These are phyloP conservation scores for Aspergillus intermedius DNA, from an alignment of 2,329 filamentous ascomycete genomes.

Conservation along the genomic window DNA sequence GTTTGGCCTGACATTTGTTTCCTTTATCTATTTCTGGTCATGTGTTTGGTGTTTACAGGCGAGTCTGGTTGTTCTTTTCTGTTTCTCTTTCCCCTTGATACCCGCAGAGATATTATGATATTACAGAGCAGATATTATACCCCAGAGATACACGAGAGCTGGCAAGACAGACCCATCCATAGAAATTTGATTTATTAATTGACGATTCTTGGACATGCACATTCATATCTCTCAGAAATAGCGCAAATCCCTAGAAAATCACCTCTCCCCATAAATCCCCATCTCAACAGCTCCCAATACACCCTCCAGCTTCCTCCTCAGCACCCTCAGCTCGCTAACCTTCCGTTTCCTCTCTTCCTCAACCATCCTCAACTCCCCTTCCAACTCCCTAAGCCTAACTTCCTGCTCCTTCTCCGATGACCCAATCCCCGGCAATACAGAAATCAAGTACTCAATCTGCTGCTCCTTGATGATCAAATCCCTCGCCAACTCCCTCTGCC, in stretches of 20 bases:
- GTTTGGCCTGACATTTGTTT: constrained; percentile 2
- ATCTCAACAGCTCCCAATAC: constrained; percentile 37
- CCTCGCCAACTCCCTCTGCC: constrained; percentile 43
- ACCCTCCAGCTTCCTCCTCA: constrained; percentile 36
- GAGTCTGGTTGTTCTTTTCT: not conserved
- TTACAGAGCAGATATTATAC: too few relatives aligned
- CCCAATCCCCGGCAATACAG: constrained; percentile 41
- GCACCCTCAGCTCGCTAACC: constrained; percentile 35
- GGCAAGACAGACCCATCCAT: too few relatives aligned
- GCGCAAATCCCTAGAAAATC: not conserved
- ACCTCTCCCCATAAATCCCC: constrained; percentile 26
- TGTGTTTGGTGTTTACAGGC: not conserved
- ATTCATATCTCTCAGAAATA: not conserved
- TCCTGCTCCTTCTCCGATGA: constrained; percentile 41
- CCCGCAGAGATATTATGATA: not conserved
- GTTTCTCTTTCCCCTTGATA: constrained; percentile 3
- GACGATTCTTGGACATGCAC: too few relatives aligned
- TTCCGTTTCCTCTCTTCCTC: constrained; percentile 38
- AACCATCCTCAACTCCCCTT: constrained; percentile 37
- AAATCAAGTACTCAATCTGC: constrained; percentile 46
- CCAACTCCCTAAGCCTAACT: constrained; percentile 36
- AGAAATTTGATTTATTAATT: too few relatives aligned
- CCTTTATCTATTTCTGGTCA: not conserved
- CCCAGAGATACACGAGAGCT: too few relatives aligned
- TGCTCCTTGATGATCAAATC: constrained; percentile 46